Conservation (phyloP, 768 basidiomycete species). For the Sistotremastrum suecicum region DNA sequence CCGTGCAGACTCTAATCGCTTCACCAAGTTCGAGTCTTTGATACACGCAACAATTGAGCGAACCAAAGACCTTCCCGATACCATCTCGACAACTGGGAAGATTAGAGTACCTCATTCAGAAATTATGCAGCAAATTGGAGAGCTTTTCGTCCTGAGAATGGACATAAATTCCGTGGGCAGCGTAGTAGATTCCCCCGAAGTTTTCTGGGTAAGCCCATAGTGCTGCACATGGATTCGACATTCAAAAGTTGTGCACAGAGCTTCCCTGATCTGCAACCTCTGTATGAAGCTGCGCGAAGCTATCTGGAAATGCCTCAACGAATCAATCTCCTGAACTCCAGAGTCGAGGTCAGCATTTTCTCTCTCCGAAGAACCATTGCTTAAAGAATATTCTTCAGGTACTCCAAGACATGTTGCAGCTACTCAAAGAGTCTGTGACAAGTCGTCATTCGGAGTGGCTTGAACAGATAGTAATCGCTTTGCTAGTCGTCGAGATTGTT, state of each 20-base stretch:
- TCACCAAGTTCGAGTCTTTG: conserved; percentile 68
- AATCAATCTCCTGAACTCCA: conserved; percentile 82
- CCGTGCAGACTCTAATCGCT: not conserved
- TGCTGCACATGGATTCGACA: not conserved
- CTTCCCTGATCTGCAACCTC: conserved; percentile 87
- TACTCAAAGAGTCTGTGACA: conserved; percentile 89
- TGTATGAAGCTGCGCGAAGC: conserved; percentile 86
- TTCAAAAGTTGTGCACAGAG: conserved; percentile 32
- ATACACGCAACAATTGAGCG: conserved; percentile 91
- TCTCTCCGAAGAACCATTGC: not conserved
- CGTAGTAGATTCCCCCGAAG: conserved; percentile 91
- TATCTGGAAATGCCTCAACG: conserved; percentile 93
- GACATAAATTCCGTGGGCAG: conserved; percentile 94
- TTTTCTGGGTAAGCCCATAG: conserved; percentile 67
- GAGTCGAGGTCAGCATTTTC: conserved; percentile 58
- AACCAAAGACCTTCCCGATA: conserved; percentile 90
- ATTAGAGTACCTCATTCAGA: conserved; percentile 80
- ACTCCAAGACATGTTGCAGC: conserved; percentile 90
- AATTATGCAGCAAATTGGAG: conserved; percentile 96
- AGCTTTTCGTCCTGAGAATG: conserved; percentile 82
- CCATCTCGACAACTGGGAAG: conserved; percentile 87
- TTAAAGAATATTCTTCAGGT: conserved; percentile 33
- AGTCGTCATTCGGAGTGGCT: conserved; percentile 82
- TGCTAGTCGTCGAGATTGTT: conserved; percentile 83
- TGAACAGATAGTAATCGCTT: conserved; percentile 83